These are phyloP conservation scores for Prunus mume DNA, from an alignment of 306 rosid genomes.

Conservation along the genomic window DNA sequence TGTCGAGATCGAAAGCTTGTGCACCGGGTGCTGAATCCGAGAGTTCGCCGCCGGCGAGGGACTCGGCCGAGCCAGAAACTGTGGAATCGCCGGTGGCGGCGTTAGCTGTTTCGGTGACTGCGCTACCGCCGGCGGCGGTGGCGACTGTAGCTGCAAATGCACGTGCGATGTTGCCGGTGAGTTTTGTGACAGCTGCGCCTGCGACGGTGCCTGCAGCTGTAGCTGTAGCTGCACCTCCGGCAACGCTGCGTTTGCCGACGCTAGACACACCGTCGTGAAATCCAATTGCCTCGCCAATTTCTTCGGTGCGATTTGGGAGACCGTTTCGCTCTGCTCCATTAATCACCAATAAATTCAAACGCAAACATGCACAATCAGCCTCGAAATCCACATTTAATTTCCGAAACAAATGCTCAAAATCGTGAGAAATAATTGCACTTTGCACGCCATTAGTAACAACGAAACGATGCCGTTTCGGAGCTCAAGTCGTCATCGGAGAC, in stretches of 20 bases:
- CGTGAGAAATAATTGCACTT: background rate
- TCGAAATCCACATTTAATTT: constrained; percentile 8
- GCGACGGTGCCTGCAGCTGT: constrained; percentile 18
- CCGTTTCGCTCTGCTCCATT: constrained; percentile 60
- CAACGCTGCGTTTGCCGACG: constrained; percentile 16
- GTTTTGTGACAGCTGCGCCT: constrained; percentile 3
- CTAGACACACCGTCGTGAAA: constrained; percentile 36
- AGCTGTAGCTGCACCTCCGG: constrained; percentile 16
- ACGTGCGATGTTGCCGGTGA: background rate
- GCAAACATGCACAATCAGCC: background rate
- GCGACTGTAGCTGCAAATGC: constrained; percentile 4
- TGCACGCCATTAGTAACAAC: background rate
- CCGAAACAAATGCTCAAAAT: background rate
- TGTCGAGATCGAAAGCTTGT: constrained; percentile 35
- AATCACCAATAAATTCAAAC: constrained; percentile 1
- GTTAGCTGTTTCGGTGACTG: background rate
- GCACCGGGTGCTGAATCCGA: constrained; percentile 42
- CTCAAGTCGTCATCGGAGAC: background rate
- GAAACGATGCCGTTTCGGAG: constrained; percentile 12
- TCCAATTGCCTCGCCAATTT: constrained; percentile 65
- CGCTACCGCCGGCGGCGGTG: background rate
- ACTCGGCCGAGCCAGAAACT: constrained; percentile 15
- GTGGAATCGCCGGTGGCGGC: background rate
- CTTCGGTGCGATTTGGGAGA: constrained; percentile 34
- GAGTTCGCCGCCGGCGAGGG: constrained; percentile 26